Evolutionary conservation across 225 moss, liverwort and hornwort genomes (phyloP), one percentile per base, ranked within the genome.

Genomic region (Polytrichum formosum): DNA sequence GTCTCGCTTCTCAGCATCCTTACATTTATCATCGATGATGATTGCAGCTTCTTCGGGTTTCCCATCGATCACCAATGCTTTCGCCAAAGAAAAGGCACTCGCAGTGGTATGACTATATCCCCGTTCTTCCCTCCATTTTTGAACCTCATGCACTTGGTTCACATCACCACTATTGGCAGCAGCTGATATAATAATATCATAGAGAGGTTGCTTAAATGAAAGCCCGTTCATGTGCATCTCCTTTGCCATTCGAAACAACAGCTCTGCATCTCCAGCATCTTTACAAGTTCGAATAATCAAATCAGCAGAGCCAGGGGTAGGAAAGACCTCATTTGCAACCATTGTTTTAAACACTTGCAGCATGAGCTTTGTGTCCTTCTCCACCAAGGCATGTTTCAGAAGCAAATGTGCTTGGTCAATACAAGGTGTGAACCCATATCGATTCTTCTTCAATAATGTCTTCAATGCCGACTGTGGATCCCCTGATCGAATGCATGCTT

Each of bases 381-480:
- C 80, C 6, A 78, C 84, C 72, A 83, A 80, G 26, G 91, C 91
- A 70, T 92, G 80, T 59, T 82, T 86, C 73, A 98, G 74, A 73
- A 98, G 92, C 37, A 87, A 72, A 77, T 94, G 91, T 54, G 87
- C 98, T 67, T 88, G 88, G 46, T 92, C 90, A 72, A 91, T 65
- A 62, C 83, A 79, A 25, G 98, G 91, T 16, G 92, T 91, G 56
- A 98, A 84, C 46, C 98, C 98, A 75, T 90, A 88, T 2, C 84
- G 72, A 64, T 94, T 98, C 68, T 87, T 83, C 63, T 75, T 79
- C 90, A 81, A 84, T 68, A 98, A 78, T 31, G 90, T 91, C 67
- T 82, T 85, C 28, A 98, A 61, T 21, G 90, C 91, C 79, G 88
- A 89, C 2, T 76, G 70, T 6, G 91, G 68, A 78, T 91, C 90